These are phyloP conservation scores for Adansonia digitata DNA, from an alignment of 345 rosid genomes.

Conservation along the genomic window DNA sequence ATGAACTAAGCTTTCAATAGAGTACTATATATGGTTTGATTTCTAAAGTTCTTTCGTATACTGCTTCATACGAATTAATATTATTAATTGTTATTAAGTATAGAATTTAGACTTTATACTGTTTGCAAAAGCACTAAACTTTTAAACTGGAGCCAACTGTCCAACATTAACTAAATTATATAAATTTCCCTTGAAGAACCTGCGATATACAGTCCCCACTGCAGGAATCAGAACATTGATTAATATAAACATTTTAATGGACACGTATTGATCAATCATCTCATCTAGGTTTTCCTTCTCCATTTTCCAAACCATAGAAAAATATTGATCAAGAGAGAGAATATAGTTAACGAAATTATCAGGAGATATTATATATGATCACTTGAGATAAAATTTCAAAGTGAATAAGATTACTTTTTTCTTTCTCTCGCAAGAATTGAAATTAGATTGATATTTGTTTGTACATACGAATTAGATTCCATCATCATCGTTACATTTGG, in stretches of 20 bases:
- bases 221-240: neutral
- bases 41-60: no score
- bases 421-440: no score
- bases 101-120: neutral
- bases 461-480: no score
- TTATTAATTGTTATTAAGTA: neutral
- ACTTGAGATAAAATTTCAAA: no score
- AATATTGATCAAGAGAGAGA: neutral
- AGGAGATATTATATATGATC: no score
- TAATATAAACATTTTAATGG: neutral
- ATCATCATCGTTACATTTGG: no score
- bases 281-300: neutral
- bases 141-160: neutral
- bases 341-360: no score
- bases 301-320: no score
- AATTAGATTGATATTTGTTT: no score
- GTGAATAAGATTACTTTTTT: no score
- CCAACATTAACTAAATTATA: neutral
- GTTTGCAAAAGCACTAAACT: neutral
- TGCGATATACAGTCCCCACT: neutral
- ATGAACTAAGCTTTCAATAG: no score
- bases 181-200: neutral
- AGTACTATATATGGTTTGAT: no score
- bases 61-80: neutral
- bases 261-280: neutral